Base-by-base conservation (phyloP, 192 early-diverging fungal genomes). In the Coemansia sp. region DNA sequence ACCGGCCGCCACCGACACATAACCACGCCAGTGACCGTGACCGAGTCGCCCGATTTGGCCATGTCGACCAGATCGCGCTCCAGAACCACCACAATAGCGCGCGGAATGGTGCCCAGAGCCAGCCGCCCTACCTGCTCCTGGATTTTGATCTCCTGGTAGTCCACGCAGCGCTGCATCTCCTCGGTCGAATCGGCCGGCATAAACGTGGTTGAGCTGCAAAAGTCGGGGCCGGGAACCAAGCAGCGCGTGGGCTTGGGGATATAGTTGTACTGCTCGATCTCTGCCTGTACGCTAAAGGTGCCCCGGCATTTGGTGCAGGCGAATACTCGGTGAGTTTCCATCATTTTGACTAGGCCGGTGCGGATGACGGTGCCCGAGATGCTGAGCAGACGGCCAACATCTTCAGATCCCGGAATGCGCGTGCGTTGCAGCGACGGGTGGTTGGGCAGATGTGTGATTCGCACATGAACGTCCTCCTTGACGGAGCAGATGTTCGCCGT, bases 21-120 rank as follows among this genome's bases (percentile, higher is more conserved):
- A 14, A 88, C 68, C 0, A 69, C 75, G 44, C 94, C 96, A 4
- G 92, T 97, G 22, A 99, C 82, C 65, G 95, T 89, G 39, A 99
- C 85, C 69, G 95, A 91, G 66, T 99, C 96, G 50, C 84, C 84
- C 6, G 84, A 78, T 45, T 83, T 84, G 2, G 81, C 81, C 17
- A 52, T 38, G 23, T 85, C 84, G 5, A 85, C 84, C 1, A 86
- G 55, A 32, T 82, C 82, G 49, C 83, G 65, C 45, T 83, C 75
- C 10, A 85, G 70, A 2, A 86, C 47, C 6, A 85, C 83, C 2
- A 63, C 62, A 26, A 86, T 85, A 0, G 79, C 80, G 25, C 75
- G 57, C 9, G 81, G 81, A 36, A 84, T 83, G 0, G 87, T 84
- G 8, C 87, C 87, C 42, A 89, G 58, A 0, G 71, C 71, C 55